Evolutionary conservation across 495 filamentous ascomycete genomes (phyloP).

Genomic region (Talaromyces borbonicus): DNA sequence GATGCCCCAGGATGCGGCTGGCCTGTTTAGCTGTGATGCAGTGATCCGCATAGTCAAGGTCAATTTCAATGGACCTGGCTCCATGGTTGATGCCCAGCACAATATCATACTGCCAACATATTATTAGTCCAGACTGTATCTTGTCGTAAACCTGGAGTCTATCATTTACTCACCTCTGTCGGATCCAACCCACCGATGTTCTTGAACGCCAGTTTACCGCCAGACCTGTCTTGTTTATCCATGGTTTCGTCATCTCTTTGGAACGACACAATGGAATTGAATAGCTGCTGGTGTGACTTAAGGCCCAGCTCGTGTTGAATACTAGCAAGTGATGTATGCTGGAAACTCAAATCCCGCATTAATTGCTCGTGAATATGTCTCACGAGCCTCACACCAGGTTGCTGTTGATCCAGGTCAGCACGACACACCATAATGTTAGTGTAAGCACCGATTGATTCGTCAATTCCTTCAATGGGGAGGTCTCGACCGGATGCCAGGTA

Average conservation of each 20-base stretch:
- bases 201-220: neutral
- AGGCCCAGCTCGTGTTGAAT: too few species aligned
- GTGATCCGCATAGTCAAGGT: neutral
- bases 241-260: neutral
- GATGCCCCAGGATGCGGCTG: slow-evolving; percentile 14
- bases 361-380: too few species aligned
- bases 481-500: slow-evolving; percentile 30
- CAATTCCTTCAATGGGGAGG: slow-evolving; percentile 48
- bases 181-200: neutral
- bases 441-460: slow-evolving; percentile 64
- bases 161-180: neutral
- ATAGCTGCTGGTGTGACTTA: too few species aligned
- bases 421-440: slow-evolving; percentile 75
- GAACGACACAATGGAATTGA: neutral
- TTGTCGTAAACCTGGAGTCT: neutral
- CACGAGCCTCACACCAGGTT: too few species aligned
- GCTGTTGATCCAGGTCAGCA: slow-evolving; percentile 25
- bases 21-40: slow-evolving; percentile 10
- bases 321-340: too few species aligned
- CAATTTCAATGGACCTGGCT: neutral
- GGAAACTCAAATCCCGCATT: too few species aligned
- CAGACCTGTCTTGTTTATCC: neutral
- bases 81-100: neutral
- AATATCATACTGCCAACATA: neutral
- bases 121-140: neutral